These are phyloP conservation scores for Cornus controversa DNA, from an alignment of 148 eudicot genomes.

Conservation along the genomic window DNA sequence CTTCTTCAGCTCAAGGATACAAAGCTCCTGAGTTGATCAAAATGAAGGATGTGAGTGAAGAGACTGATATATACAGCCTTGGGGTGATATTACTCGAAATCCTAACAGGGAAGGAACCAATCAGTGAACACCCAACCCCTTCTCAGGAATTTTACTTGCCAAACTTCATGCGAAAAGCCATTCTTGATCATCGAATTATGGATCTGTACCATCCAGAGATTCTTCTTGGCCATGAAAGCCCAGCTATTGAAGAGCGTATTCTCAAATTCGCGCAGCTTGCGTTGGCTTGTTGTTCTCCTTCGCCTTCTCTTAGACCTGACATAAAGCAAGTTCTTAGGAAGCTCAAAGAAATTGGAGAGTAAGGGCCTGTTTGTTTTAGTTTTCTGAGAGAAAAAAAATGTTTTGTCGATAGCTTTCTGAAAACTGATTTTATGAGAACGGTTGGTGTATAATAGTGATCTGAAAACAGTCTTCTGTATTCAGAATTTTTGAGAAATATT, in stretches of 20 bases:
- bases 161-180: constrained; percentile 32
- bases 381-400: too few species aligned
- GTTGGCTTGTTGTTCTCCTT: constrained; percentile 87
- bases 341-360: constrained; percentile 67
- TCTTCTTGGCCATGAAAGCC: constrained; percentile 32
- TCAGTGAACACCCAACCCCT: constrained; percentile 28
- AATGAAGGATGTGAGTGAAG: constrained; percentile 61
- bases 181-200: constrained; percentile 37
- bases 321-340: constrained; percentile 60
- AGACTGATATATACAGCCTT: constrained; percentile 69
- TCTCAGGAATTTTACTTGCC: constrained; percentile 46
- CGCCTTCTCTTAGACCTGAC: constrained; percentile 74
- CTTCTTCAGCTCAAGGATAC: constrained; percentile 68
- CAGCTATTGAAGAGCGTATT: constrained; percentile 50
- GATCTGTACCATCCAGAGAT: constrained; percentile 42
- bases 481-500: too few species aligned
- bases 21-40: constrained; percentile 92
- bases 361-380: background rate
- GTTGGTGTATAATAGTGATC: too few species aligned
- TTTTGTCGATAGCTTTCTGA: too few species aligned
- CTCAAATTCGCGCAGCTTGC: constrained; percentile 74
- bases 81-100: constrained; percentile 84
- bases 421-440: too few species aligned
- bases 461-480: too few species aligned
- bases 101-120: constrained; percentile 46